Percentiles rank a stretch among this genome's conserved stretches.
These are phyloP conservation scores for Canavalia gladiata DNA, from an alignment of 306 rosid genomes.

Conservation along the genomic window DNA sequence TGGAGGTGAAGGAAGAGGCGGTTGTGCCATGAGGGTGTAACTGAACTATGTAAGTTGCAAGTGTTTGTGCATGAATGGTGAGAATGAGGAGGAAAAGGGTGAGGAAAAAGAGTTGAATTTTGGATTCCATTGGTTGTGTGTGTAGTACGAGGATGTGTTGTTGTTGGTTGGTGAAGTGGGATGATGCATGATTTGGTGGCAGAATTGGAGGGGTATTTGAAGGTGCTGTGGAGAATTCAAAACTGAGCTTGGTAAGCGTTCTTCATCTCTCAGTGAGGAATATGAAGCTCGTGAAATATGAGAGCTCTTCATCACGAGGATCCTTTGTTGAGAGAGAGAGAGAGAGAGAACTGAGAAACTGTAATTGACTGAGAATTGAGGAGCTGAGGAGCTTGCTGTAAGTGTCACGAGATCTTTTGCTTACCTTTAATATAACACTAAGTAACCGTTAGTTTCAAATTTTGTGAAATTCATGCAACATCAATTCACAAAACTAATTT, in stretches of 20 bases:
- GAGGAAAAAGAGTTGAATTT: conserved; percentile 52
- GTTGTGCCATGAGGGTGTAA: conserved; percentile 71
- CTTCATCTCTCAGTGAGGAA: conserved; percentile 47
- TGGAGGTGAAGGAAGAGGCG: conserved; percentile 65
- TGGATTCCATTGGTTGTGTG: conserved; percentile 63
- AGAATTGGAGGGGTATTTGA: conserved; percentile 75
- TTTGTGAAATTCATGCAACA: conserved; percentile 43
- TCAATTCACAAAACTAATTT: too few species aligned
- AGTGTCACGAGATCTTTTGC: conserved; percentile 86
- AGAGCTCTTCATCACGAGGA: conserved; percentile 99
- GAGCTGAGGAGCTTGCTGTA: conserved; percentile 56
- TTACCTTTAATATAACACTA: conserved; percentile 56
- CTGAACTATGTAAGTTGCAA: conserved; percentile 85
- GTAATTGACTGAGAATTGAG: conserved; percentile 47
- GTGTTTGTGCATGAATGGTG: conserved; percentile 63
- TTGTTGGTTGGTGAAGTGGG: conserved; percentile 35
- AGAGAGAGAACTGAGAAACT: conserved; percentile 39
- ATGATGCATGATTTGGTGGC: conserved; percentile 53
- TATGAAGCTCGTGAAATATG: conserved; percentile 85
- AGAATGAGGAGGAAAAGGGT: conserved; percentile 44
- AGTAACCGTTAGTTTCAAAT: conserved; percentile 59
- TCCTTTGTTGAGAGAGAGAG: conserved; percentile 65
- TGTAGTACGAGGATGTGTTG: conserved; percentile 41
- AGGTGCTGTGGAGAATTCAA: conserved; percentile 61
- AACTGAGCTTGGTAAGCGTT: conserved; percentile 50